These are phyloP conservation scores for Eutrema heterophyllum DNA, from an alignment of 345 rosid species.

Conservation along the genomic window DNA sequence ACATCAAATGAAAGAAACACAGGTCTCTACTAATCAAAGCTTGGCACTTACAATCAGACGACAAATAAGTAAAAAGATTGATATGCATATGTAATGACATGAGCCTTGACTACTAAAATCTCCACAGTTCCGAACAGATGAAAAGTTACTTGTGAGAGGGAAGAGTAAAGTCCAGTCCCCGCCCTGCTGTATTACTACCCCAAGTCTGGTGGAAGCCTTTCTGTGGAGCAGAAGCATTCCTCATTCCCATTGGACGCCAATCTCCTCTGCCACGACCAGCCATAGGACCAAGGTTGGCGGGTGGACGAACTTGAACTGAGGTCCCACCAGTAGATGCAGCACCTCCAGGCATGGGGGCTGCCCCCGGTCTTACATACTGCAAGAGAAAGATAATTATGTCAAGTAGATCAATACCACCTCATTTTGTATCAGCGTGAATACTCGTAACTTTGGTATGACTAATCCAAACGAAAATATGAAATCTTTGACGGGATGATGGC, in stretches of 20 bases:
- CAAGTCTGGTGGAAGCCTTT: slow-evolving; percentile 71
- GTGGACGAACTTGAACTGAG: slow-evolving; percentile 80
- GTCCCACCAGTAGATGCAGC: slow-evolving; percentile 46
- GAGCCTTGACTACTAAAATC: neutral
- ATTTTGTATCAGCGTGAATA: neutral
- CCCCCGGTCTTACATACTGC: slow-evolving; percentile 99
- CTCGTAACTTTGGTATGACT: neutral
- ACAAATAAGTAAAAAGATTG: neutral
- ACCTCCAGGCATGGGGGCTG: slow-evolving; percentile 71
- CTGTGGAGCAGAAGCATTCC: slow-evolving; percentile 62
- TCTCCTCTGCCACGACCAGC: slow-evolving; percentile 97
- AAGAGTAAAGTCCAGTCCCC: slow-evolving; percentile 88
- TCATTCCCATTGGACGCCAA: slow-evolving; percentile 77
- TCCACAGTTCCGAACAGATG: slow-evolving; percentile 8
- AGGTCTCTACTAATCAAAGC: neutral
- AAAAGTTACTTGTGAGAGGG: slow-evolving; percentile 93
- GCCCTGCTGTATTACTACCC: slow-evolving; percentile 64
- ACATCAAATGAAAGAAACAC: slow-evolving; percentile 7
- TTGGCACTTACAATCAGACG: neutral
- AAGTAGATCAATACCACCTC: slow-evolving; percentile 19
- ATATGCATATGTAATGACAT: neutral
- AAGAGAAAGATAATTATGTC: slow-evolving; percentile 31
- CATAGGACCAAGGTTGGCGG: slow-evolving; percentile 47
- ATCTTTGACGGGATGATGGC: slow-evolving; percentile 2
- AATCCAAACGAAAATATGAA: slow-evolving; percentile 2